Evolutionary conservation across 164 flowering plant species (phyloP).

Genomic region (Amborella trichopoda): DNA sequence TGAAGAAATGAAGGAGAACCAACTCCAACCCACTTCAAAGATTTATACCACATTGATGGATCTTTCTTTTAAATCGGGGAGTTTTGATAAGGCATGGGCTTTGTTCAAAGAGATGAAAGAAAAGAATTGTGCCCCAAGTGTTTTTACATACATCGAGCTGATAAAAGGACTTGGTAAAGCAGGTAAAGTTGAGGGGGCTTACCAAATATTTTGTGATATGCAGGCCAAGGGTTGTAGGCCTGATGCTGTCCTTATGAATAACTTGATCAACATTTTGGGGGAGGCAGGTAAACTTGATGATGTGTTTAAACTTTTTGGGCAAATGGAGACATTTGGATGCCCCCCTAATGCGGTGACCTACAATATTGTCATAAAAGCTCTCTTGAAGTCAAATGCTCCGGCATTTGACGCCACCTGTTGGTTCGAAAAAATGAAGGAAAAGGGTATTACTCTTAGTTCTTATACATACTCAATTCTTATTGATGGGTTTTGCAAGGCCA

Average conservation of each 20-base stretch:
- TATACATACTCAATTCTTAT: slow-evolving; percentile 87
- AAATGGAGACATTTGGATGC: slow-evolving; percentile 47
- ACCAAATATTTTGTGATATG: slow-evolving; percentile 40
- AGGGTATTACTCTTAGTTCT: slow-evolving; percentile 56
- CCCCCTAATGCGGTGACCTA: slow-evolving; percentile 78
- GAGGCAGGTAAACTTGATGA: slow-evolving; percentile 50
- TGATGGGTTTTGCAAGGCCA: slow-evolving; percentile 87
- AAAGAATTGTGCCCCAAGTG: slow-evolving; percentile 48
- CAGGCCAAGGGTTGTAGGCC: slow-evolving; percentile 52
- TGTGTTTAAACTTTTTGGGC: slow-evolving; percentile 55
- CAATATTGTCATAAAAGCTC: slow-evolving; percentile 60
- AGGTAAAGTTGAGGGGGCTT: slow-evolving; percentile 80
- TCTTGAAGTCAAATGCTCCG: slow-evolving; percentile 58
- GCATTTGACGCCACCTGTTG: slow-evolving; percentile 44
- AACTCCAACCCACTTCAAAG: slow-evolving; percentile 65
- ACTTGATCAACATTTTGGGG: slow-evolving; percentile 63
- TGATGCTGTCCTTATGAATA: slow-evolving; percentile 81
- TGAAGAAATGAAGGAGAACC: slow-evolving; percentile 85
- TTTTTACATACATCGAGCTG: slow-evolving; percentile 84
- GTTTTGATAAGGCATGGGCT: slow-evolving; percentile 48
- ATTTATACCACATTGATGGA: slow-evolving; percentile 70
- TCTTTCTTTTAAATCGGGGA: slow-evolving; percentile 51
- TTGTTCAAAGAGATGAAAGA: slow-evolving; percentile 58
- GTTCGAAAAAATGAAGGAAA: slow-evolving; percentile 80
- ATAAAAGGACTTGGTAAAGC: slow-evolving; percentile 76